phyloP scores from a whole-genome alignment of 495 filamentous ascomycete genomes.

The Xylaria curta region DNA sequence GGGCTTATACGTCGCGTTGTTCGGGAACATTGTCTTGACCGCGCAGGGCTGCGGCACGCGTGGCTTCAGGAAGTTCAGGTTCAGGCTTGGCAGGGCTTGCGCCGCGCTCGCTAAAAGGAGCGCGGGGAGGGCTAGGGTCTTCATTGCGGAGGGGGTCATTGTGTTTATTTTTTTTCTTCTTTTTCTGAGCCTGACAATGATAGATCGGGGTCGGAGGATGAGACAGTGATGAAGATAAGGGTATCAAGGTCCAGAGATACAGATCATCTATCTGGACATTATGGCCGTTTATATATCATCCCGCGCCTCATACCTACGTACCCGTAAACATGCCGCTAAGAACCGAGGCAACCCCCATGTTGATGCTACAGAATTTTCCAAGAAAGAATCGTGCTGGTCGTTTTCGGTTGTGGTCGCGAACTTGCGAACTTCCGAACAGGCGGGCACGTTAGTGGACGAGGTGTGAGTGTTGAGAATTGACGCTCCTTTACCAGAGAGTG shows the following conservation, averaged over 20 bases:
- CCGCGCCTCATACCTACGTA: constrained; percentile 8
- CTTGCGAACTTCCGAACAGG: too few species aligned
- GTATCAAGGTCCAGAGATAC: constrained; percentile 7
- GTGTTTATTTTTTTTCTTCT: not conserved
- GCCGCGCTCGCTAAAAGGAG: constrained; percentile 9
- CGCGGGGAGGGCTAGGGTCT: constrained; percentile 6
- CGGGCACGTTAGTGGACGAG: too few species aligned
- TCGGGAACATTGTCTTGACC: constrained; percentile 13
- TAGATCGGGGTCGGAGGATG: not conserved
- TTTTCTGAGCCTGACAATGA: constrained; percentile 7
- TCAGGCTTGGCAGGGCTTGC: constrained; percentile 12
- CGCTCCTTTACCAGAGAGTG: too few species aligned
- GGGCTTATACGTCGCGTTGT: constrained; percentile 13
- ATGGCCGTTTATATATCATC: constrained; percentile 16
- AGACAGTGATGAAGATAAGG: constrained; percentile 8
- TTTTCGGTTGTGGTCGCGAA: too few species aligned
- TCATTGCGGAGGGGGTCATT: constrained; percentile 13
- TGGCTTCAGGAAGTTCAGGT: constrained; percentile 8
- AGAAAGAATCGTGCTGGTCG: not conserved
- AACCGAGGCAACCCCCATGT: constrained; percentile 7
- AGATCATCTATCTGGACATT: constrained; percentile 12
- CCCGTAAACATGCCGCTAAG: constrained; percentile 3
- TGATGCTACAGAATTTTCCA: constrained; percentile 1
- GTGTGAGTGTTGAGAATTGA: too few species aligned
- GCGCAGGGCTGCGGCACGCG: constrained; percentile 14